phyloP scores from a whole-genome alignment of 2,329 filamentous ascomycete genomes.

The Alternaria brassicae region DNA sequence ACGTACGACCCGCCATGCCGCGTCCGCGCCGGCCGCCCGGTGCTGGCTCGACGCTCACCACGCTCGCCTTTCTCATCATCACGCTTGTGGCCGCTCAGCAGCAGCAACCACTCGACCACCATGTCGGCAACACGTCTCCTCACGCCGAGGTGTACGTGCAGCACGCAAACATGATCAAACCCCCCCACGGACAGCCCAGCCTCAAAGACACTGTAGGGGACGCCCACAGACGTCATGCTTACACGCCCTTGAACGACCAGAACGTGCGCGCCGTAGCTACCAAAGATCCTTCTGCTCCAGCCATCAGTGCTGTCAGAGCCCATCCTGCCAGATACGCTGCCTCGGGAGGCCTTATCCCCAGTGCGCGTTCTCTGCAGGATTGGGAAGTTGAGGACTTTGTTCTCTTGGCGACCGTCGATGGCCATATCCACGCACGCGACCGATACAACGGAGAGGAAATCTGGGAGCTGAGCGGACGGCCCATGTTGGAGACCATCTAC shows the following conservation, averaged over 20 bases:
- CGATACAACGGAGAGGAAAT: constrained; percentile 81
- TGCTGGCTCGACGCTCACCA: constrained; percentile 47
- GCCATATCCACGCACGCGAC: constrained; percentile 90
- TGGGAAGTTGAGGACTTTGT: constrained; percentile 99
- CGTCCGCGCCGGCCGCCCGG: constrained; percentile 51
- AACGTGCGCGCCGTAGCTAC: constrained; percentile 96
- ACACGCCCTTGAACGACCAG: constrained; percentile 47
- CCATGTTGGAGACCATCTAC: constrained; percentile 90
- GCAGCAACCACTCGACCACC: constrained; percentile 47
- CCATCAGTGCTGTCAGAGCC: constrained; percentile 88
- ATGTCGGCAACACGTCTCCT: constrained; percentile 33
- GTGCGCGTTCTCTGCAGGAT: constrained; percentile 96
- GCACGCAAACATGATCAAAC: constrained; percentile 22
- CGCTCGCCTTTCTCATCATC: constrained; percentile 47
- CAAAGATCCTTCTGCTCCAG: constrained; percentile 80
- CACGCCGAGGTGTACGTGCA: constrained; percentile 38
- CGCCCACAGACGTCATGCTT: constrained; percentile 31
- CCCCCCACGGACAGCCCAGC: constrained; percentile 14
- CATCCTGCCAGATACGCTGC: constrained; percentile 70
- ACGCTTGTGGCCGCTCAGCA: constrained; percentile 52
- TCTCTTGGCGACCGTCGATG: constrained; percentile 99
- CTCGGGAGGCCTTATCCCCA: constrained; percentile 61
- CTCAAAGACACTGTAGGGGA: constrained; percentile 24
- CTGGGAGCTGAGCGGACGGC: constrained; percentile 86
- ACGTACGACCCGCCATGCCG: constrained; percentile 41